Percentiles rank a stretch among this genome's conserved stretches.
phyloP scores from a whole-genome alignment of 345 rosid species.

The Eucalyptus polyanthemos region DNA sequence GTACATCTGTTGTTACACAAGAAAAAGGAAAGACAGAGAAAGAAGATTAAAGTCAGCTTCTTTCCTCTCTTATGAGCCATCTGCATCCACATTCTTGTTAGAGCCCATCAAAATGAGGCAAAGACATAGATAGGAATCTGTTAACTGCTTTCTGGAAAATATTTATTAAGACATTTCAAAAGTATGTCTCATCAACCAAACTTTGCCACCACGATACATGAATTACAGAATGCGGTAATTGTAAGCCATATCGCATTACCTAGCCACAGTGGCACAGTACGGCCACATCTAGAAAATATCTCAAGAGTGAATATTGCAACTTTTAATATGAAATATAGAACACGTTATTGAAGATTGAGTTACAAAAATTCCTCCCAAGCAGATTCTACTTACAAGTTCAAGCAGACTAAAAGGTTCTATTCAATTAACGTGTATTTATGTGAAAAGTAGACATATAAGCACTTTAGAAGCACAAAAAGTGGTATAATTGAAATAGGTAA shows the following conservation, averaged over 20 bases:
- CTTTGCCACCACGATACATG: background rate
- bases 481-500: background rate
- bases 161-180: background rate
- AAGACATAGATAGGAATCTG: background rate
- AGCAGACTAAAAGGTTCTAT: background rate
- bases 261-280: background rate
- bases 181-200: background rate
- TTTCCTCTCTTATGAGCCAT: background rate
- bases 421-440: background rate
- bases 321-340: background rate
- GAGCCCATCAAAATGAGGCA: background rate
- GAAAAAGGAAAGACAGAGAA: background rate
- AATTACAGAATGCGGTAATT: background rate
- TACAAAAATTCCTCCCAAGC: background rate
- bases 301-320: background rate
- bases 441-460: background rate
- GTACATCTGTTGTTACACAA: slow-evolving; percentile 17
- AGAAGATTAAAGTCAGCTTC: background rate
- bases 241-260: background rate
- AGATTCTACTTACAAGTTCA: background rate
- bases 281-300: background rate
- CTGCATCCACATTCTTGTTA: background rate
- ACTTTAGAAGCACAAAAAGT: background rate
- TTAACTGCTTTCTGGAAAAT: background rate
- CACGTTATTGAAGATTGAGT: background rate